Percentiles rank a stretch among this genome's conserved stretches.
Conservation (phyloP, 2,329 filamentous ascomycete species). For the Ophiocordyceps camponoti-leonardi region DNA sequence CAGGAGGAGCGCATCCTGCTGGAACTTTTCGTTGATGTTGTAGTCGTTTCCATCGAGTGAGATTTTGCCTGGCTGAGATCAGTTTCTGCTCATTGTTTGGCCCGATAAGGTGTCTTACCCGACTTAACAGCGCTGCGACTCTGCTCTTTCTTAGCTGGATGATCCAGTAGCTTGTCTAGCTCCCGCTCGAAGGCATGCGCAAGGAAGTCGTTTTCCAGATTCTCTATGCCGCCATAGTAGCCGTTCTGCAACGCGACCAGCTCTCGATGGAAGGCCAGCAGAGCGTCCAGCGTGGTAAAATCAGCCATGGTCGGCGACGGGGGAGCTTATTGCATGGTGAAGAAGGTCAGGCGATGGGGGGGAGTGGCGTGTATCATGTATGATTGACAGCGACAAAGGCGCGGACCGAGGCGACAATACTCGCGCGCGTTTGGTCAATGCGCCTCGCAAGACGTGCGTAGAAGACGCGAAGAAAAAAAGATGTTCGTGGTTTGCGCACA, state of each 20-base stretch:
- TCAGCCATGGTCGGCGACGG: constrained; percentile 47
- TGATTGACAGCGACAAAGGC: not conserved
- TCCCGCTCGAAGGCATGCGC: constrained; percentile 53
- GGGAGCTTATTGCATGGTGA: constrained; percentile 28
- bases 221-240: constrained; percentile 39
- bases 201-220: constrained; percentile 54
- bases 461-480: constrained; percentile 3
- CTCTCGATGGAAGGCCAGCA: constrained; percentile 76
- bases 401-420: not conserved
- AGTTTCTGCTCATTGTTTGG: not conserved
- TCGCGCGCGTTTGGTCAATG: not conserved
- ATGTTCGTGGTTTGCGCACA: not conserved
- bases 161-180: constrained; percentile 58
- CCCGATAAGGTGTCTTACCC: constrained; percentile 26
- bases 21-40: constrained; percentile 70
- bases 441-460: constrained; percentile 1
- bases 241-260: constrained; percentile 60
- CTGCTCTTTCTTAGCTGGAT: constrained; percentile 53
- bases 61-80: constrained; percentile 48
- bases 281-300: constrained; percentile 53
- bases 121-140: constrained; percentile 56
- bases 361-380: not conserved
- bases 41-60: constrained; percentile 58
- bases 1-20: constrained; percentile 63
- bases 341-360: not conserved